phyloP scores from a whole-genome alignment of 768 basidiomycete species.

The Amanita molliuscula region DNA sequence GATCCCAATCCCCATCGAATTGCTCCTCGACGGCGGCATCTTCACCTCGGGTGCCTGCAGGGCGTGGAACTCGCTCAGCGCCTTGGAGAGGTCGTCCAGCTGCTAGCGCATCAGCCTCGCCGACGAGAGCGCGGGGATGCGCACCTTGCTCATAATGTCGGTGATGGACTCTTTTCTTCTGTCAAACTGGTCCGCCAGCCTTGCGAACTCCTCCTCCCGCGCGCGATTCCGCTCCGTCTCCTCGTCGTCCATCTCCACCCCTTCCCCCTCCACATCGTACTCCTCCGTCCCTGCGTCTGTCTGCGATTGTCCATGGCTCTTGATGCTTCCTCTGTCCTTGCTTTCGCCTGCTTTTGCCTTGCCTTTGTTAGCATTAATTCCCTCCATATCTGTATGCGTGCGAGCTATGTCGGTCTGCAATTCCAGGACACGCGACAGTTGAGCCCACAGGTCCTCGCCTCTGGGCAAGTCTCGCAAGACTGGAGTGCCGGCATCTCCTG shows the following conservation, averaged over 20 bases:
- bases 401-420: conserved; percentile 62
- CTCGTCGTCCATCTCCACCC: conserved; percentile 40
- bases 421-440: conserved; percentile 58
- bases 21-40: conserved; percentile 22
- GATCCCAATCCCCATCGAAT: not conserved
- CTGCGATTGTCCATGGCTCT: conserved; percentile 13
- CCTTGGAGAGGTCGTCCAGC: conserved; percentile 49
- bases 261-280: conserved; percentile 36
- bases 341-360: conserved; percentile 19
- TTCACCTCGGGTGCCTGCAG: conserved; percentile 36
- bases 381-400: conserved; percentile 72
- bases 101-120: conserved; percentile 14
- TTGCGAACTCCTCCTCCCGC: conserved; percentile 60
- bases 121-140: not conserved
- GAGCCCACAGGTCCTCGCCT: conserved; percentile 53
- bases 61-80: conserved; percentile 39
- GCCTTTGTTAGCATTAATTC: conserved; percentile 31
- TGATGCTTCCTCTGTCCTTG: conserved; percentile 23
- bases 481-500: conserved; percentile 12
- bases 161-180: conserved; percentile 61
- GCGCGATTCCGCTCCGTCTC: conserved; percentile 44
- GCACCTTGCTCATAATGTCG: conserved; percentile 66
- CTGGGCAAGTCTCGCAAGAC: not conserved
- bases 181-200: conserved; percentile 56
- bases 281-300: conserved; percentile 17